A percentile compares a stretch with the other conserved stretches of the same genome.
phyloP scores from a whole-genome alignment of 495 filamentous ascomycete species.

The Bryoglossum gracile region DNA sequence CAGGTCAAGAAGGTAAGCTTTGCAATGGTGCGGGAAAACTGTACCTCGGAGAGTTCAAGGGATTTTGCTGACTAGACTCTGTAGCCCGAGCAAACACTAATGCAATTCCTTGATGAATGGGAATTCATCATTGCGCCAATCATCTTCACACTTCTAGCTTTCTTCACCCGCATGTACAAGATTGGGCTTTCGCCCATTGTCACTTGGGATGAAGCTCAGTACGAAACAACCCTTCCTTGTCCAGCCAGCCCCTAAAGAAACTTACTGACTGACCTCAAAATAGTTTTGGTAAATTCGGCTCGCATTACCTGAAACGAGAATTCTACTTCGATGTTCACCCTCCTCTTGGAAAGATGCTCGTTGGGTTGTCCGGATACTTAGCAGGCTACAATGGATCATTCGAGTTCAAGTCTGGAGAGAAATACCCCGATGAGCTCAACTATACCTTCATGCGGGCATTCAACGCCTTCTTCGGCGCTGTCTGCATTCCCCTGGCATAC shows the following conservation, averaged over 20 bases:
- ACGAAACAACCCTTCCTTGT: slow-evolving; percentile 33
- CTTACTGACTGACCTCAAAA: slow-evolving; percentile 12
- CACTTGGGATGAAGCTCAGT: slow-evolving; percentile 99
- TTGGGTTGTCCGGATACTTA: slow-evolving; percentile 89
- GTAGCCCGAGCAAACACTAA: slow-evolving; percentile 37
- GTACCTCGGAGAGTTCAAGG: background rate
- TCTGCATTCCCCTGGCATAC: slow-evolving; percentile 91
- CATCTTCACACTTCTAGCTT: slow-evolving; percentile 77
- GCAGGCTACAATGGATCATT: slow-evolving; percentile 99
- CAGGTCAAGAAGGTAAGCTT: slow-evolving; percentile 49
- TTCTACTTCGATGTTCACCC: slow-evolving; percentile 99
- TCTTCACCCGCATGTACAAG: slow-evolving; percentile 93
- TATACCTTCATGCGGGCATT: slow-evolving; percentile 98
- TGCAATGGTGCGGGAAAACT: background rate
- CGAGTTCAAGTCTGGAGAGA: slow-evolving; percentile 98
- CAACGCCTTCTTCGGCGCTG: slow-evolving; percentile 88
- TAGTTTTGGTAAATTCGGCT: slow-evolving; percentile 98
- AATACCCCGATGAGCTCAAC: slow-evolving; percentile 85
- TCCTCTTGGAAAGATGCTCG: slow-evolving; percentile 95
- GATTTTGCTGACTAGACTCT: too few relatives aligned
- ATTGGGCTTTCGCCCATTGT: slow-evolving; percentile 94
- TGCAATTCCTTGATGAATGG: slow-evolving; percentile 64
- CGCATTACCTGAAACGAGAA: slow-evolving; percentile 96
- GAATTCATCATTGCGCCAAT: slow-evolving; percentile 84
- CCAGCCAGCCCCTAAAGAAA: slow-evolving; percentile 12